These are phyloP conservation scores for Biscogniauxia sp. DNA, from an alignment of 2,329 filamentous ascomycete genomes.

Conservation along the genomic window DNA sequence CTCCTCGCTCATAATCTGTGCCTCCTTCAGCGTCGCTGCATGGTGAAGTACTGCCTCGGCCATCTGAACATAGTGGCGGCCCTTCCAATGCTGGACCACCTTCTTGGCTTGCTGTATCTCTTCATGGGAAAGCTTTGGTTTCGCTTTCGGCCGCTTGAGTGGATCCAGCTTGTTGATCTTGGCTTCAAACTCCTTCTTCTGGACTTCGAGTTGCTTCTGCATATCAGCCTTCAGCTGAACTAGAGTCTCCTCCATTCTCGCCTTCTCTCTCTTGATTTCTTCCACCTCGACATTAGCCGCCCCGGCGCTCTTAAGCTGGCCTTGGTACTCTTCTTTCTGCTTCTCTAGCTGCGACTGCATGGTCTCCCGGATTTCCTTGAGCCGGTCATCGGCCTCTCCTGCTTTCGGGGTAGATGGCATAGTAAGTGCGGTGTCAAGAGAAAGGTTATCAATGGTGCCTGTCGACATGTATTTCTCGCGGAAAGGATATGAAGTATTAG, in stretches of 20 bases:
- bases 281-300: constrained; percentile 75
- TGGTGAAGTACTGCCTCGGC: constrained; percentile 88
- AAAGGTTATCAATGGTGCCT: constrained; percentile 93
- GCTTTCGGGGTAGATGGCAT: constrained; percentile 90
- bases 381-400: constrained; percentile 70
- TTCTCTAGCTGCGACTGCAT: constrained; percentile 80
- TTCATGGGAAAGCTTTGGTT: constrained; percentile 64
- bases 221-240: constrained; percentile 80
- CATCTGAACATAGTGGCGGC: constrained; percentile 88
- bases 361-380: constrained; percentile 74
- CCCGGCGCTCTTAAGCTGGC: constrained; percentile 73
- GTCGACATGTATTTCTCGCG: constrained; percentile 95
- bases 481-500: constrained; percentile 79
- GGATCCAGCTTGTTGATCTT: constrained; percentile 76
- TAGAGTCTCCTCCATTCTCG: constrained; percentile 79
- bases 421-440: constrained; percentile 87
- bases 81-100: constrained; percentile 72
- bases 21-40: constrained; percentile 86
- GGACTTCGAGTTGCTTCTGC: constrained; percentile 78
- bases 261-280: constrained; percentile 79
- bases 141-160: constrained; percentile 58
- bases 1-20: constrained; percentile 96
- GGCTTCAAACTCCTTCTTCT: constrained; percentile 80
- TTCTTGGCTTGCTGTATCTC: constrained; percentile 70
- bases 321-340: constrained; percentile 79